These are phyloP conservation scores for Podospora conica DNA, from an alignment of 495 filamentous ascomycete species.

Conservation along the genomic window DNA sequence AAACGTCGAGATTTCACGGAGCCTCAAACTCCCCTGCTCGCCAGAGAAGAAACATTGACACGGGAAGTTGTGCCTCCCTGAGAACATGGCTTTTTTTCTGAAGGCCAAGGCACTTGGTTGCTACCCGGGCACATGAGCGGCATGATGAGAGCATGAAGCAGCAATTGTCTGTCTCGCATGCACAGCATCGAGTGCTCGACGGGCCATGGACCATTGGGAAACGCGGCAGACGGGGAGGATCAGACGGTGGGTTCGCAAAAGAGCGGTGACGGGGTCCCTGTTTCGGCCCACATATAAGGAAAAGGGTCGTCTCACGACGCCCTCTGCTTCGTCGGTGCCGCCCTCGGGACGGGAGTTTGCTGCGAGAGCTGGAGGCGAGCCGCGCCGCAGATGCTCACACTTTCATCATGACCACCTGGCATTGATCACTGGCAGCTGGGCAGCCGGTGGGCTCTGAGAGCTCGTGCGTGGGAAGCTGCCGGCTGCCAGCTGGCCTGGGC, in stretches of 20 bases:
- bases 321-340: not conserved
- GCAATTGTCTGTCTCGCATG: conserved; percentile 7
- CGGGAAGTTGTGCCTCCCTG: not conserved
- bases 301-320: conserved; percentile 11
- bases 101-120: not conserved
- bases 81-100: not conserved
- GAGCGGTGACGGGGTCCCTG: conserved; percentile 18
- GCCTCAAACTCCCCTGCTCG: conserved; percentile 17
- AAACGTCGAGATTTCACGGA: conserved; percentile 12
- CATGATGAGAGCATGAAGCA: conserved; percentile 11
- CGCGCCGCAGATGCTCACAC: not conserved
- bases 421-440: not conserved
- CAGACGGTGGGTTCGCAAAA: conserved; percentile 7
- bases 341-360: not conserved
- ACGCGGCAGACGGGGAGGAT: not conserved
- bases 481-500: conserved; percentile 5
- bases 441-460: too few relatives aligned
- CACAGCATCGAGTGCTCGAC: not conserved
- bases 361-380: conserved; percentile 3
- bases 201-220: not conserved
- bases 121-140: not conserved
- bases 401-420: not conserved
- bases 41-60: conserved; percentile 5
- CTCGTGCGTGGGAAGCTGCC: conserved; percentile 7
- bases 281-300: conserved; percentile 1